Conservation (phyloP, 305 asterid species). For the Fraxinus greggii region DNA sequence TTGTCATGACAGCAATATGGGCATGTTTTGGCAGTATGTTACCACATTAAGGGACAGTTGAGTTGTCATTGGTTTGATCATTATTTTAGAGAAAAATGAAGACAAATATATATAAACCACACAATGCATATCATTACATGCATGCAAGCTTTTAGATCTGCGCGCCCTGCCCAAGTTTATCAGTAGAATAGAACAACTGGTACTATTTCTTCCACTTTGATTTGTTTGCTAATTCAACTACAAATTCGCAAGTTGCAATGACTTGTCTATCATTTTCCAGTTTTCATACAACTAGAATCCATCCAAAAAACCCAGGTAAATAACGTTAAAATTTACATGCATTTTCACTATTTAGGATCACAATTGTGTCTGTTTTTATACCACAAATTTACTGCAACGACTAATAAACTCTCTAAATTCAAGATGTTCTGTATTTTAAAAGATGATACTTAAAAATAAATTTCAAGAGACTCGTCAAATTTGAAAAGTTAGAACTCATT, state of each 20-base stretch:
- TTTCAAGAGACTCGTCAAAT: no score
- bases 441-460: no score
- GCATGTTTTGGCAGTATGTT: not conserved
- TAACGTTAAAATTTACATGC: not conserved
- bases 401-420: no score
- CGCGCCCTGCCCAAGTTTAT: not conserved
- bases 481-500: no score
- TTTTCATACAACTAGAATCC: not conserved
- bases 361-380: no score
- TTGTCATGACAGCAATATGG: not conserved
- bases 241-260: not conserved
- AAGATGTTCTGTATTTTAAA: no score
- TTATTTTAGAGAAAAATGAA: not conserved
- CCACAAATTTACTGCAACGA: no score
- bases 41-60: not conserved
- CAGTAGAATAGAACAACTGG: not conserved
- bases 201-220: slow-evolving; percentile 4
- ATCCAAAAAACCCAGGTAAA: not conserved
- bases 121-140: not conserved
- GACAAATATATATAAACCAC: not conserved
- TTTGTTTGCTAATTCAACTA: not conserved
- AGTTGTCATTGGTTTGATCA: not conserved
- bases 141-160: not conserved
- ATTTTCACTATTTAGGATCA: not conserved
- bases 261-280: slow-evolving; percentile 1